Evolutionary conservation across 345 rosid species (phyloP).

Genomic region (Boechera divaricarpa): DNA sequence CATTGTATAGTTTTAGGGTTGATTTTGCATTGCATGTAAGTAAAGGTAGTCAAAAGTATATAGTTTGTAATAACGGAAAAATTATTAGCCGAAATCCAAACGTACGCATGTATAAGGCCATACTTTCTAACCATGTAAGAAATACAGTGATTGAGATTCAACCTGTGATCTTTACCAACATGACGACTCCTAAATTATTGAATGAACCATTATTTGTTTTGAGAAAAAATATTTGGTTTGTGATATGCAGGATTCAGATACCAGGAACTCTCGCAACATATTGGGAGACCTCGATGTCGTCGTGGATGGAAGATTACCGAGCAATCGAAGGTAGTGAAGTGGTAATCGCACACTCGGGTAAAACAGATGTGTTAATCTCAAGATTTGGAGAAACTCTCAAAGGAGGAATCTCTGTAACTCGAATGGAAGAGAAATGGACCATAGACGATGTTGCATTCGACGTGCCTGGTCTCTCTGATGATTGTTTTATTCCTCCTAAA

Average conservation of each 20-base stretch:
- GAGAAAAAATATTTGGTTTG: background rate
- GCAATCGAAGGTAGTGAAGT: conserved; percentile 66
- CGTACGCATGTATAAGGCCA: no score
- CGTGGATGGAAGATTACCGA: conserved; percentile 73
- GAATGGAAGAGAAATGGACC: conserved; percentile 87
- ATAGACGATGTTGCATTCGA: conserved; percentile 90
- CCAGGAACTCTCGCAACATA: conserved; percentile 81
- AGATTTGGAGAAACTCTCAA: conserved; percentile 82
- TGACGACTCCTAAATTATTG: no score
- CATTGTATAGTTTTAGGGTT: no score
- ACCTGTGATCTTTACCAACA: no score
- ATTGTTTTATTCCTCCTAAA: conserved; percentile 88
- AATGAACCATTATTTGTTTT: no score
- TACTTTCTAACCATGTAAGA: no score
- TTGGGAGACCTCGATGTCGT: conserved; percentile 93
- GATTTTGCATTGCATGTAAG: no score
- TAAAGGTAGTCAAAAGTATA: no score
- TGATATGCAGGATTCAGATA: conserved; percentile 65
- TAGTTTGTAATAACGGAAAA: background rate
- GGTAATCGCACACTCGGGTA: conserved; percentile 90
- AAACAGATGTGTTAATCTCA: conserved; percentile 70
- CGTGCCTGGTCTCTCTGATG: conserved; percentile 75
- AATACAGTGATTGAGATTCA: no score
- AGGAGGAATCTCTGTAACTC: conserved; percentile 71
- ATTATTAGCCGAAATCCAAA: no score